Conservation (phyloP, 495 filamentous ascomycete species). For the Cairneyella variabilis region DNA sequence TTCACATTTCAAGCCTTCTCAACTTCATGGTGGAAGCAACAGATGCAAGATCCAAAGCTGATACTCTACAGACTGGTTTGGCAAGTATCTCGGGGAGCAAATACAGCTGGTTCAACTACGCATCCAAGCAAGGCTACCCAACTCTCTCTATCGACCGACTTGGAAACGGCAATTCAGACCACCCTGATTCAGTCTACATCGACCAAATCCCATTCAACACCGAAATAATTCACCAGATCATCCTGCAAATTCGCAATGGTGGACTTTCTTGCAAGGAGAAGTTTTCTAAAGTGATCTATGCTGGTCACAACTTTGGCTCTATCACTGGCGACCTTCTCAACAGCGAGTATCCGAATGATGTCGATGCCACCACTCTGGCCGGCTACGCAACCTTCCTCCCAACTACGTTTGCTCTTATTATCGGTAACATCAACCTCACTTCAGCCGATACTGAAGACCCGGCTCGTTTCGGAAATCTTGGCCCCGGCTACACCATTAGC, state of each 20-base stretch:
- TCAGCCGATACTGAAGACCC: conserved; percentile 24
- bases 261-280: conserved; percentile 1
- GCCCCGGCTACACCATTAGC: conserved; percentile 22
- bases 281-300: conserved; percentile 35
- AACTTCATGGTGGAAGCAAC: too few relatives aligned
- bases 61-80: conserved; percentile 18
- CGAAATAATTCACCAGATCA: conserved; percentile 24
- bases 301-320: conserved; percentile 54
- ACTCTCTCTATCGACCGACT: conserved; percentile 38
- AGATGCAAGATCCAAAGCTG: too few relatives aligned
- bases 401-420: too few relatives aligned
- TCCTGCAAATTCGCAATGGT: background rate
- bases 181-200: conserved; percentile 49
- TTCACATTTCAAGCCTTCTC: too few relatives aligned
- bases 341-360: conserved; percentile 44
- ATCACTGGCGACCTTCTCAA: conserved; percentile 41
- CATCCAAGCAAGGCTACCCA: conserved; percentile 21
- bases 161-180: conserved; percentile 51
- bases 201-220: conserved; percentile 49
- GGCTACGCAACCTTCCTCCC: conserved; percentile 37
- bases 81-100: conserved; percentile 5
- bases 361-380: conserved; percentile 54
- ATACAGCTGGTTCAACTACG: conserved; percentile 23
- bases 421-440: conserved; percentile 30
- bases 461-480: background rate